These are phyloP conservation scores for Microcyclospora pomicola DNA, from an alignment of 2,329 filamentous ascomycete genomes.

Conservation along the genomic window DNA sequence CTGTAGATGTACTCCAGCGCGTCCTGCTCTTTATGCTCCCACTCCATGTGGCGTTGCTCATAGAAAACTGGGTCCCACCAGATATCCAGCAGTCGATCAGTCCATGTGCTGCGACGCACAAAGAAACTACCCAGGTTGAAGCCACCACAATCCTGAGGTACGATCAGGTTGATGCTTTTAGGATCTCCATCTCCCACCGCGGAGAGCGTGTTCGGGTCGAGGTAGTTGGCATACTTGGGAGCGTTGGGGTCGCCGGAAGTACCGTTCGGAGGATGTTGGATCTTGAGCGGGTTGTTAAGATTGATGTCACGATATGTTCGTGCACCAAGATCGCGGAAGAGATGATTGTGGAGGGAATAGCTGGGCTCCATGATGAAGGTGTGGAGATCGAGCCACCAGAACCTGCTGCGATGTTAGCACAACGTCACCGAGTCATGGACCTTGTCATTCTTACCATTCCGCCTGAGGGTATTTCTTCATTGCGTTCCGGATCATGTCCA, in stretches of 20 bases:
- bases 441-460: slow-evolving; percentile 61
- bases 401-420: slow-evolving; percentile 44
- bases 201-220: slow-evolving; percentile 62
- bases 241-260: slow-evolving; percentile 27
- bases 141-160: slow-evolving; percentile 86
- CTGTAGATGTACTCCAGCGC: slow-evolving; percentile 84
- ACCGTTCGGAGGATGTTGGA: slow-evolving; percentile 61
- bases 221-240: slow-evolving; percentile 38
- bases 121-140: slow-evolving; percentile 98
- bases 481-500: slow-evolving; percentile 77
- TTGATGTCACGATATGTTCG: slow-evolving; percentile 92
- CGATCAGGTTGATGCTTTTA: slow-evolving; percentile 70
- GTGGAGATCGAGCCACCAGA: slow-evolving; percentile 98
- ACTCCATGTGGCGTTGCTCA: slow-evolving; percentile 97
- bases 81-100: slow-evolving; percentile 78
- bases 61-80: slow-evolving; percentile 99
- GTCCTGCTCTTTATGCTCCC: slow-evolving; percentile 98
- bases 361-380: slow-evolving; percentile 96
- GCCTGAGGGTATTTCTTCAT: slow-evolving; percentile 90
- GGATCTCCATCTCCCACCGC: slow-evolving; percentile 61
- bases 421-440: not conserved
- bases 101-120: slow-evolving; percentile 70
- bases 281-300: slow-evolving; percentile 86
- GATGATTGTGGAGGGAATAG: slow-evolving; percentile 76
- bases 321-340: slow-evolving; percentile 66